phyloP scores from a whole-genome alignment of 495 filamentous ascomycete species.

The Monascus purpureus region DNA sequence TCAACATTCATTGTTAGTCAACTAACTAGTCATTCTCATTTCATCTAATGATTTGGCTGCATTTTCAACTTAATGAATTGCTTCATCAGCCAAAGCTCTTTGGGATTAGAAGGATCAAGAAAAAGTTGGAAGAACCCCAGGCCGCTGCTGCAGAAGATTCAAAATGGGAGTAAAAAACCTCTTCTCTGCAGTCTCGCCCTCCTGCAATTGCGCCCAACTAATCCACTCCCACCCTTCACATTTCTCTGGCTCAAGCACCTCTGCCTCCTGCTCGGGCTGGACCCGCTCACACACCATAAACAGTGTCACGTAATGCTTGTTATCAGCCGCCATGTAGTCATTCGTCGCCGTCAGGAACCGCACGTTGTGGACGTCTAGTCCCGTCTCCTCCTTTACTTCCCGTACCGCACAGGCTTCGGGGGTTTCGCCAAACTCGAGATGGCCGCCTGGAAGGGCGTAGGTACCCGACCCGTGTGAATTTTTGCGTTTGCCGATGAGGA shows the following conservation, averaged over 20 bases:
- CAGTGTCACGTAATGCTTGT: slow-evolving; percentile 53
- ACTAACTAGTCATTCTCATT: too few species aligned
- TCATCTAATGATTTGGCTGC: too few species aligned
- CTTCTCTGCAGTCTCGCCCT: slow-evolving; percentile 11
- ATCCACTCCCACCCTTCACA: slow-evolving; percentile 52
- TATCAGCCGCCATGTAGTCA: slow-evolving; percentile 37
- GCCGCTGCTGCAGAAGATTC: slow-evolving; percentile 37
- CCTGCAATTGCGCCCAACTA: slow-evolving; percentile 30
- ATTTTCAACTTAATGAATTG: too few species aligned
- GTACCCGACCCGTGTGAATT: too few species aligned
- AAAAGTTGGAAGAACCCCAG: slow-evolving; percentile 6
- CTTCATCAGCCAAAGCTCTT: too few species aligned
- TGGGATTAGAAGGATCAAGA: too few species aligned
- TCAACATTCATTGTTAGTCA: too few species aligned
- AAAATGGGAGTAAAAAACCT: slow-evolving; percentile 42
- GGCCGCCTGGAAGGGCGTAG: slow-evolving; percentile 53
- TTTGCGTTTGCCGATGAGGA: too few species aligned
- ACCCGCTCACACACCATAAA: slow-evolving; percentile 38
- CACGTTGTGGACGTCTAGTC: slow-evolving; percentile 32
- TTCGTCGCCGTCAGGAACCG: slow-evolving; percentile 43
- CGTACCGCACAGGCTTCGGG: slow-evolving; percentile 43
- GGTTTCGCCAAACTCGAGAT: slow-evolving; percentile 51
- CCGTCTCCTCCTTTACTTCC: slow-evolving; percentile 58
- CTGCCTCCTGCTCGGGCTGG: slow-evolving; percentile 22
- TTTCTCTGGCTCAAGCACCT: slow-evolving; percentile 46